phyloP scores from a whole-genome alignment of 2,329 filamentous ascomycete genomes.

The Grosmannia huntii region DNA sequence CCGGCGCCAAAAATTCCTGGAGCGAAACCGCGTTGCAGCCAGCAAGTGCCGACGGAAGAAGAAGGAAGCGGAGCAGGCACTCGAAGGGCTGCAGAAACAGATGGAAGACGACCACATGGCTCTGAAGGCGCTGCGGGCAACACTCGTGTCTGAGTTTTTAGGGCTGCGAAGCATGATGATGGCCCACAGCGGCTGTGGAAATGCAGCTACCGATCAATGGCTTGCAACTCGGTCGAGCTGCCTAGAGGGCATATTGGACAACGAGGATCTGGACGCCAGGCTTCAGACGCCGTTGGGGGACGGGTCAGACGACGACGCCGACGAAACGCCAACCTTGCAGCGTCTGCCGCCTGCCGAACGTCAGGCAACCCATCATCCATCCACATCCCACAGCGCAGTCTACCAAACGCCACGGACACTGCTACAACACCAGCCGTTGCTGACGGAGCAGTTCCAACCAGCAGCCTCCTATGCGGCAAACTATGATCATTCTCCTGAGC shows the following conservation, averaged over 20 bases:
- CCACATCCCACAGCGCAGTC: background rate
- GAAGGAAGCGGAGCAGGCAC: constrained; percentile 33
- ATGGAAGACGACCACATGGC: constrained; percentile 25
- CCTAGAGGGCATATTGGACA: background rate
- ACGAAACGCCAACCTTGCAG: background rate
- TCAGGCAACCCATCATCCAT: background rate
- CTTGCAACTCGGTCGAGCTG: constrained; percentile 15
- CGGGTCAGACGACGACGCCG: too few species aligned
- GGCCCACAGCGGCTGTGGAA: constrained; percentile 36
- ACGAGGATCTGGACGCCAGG: background rate
- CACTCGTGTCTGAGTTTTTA: background rate
- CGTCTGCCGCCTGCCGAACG: background rate
- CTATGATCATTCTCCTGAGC: background rate
- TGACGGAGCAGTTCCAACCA: background rate
- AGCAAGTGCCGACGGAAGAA: constrained; percentile 63
- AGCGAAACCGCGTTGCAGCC: constrained; percentile 60
- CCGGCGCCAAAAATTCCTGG: constrained; percentile 46
- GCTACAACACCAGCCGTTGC: background rate
- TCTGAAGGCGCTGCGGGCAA: background rate
- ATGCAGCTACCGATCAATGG: constrained; percentile 40
- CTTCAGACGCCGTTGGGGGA: background rate
- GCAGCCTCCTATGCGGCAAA: background rate
- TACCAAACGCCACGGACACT: background rate
- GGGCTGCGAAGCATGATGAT: constrained; percentile 17
- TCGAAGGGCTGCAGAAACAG: constrained; percentile 32